phyloP scores from a whole-genome alignment of 768 basidiomycete genomes.

The Psilocybe subaeruginosa region DNA sequence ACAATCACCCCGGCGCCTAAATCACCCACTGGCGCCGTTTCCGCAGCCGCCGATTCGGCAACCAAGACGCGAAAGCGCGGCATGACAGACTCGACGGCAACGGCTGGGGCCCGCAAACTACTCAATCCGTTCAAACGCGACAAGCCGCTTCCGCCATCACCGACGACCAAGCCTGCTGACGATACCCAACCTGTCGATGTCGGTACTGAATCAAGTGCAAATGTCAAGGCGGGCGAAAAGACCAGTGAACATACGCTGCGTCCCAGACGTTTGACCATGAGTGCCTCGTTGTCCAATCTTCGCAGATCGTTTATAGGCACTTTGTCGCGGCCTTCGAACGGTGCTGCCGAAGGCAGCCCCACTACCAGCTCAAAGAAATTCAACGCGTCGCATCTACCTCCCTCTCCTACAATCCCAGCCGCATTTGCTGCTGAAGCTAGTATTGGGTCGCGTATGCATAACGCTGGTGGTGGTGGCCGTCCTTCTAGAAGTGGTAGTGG shows the following conservation, averaged over 20 bases:
- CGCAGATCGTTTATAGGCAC: slow-evolving; percentile 46
- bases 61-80: background rate
- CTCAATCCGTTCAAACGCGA: slow-evolving; percentile 1
- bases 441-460: background rate
- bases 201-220: too few relatives aligned
- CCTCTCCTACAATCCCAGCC: slow-evolving; percentile 34
- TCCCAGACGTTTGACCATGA: background rate
- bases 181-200: background rate
- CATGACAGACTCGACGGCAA: background rate
- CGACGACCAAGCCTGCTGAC: background rate
- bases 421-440: slow-evolving; percentile 6
- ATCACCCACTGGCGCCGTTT: background rate
- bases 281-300: slow-evolving; percentile 39
- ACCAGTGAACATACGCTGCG: background rate
- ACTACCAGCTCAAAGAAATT: slow-evolving; percentile 22
- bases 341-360: slow-evolving; percentile 8
- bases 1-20: background rate
- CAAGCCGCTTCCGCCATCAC: background rate
- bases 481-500: background rate
- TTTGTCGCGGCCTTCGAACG: slow-evolving; percentile 23
- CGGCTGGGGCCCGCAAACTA: background rate
- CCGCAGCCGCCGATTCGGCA: background rate
- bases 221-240: background rate
- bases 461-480: background rate
- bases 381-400: slow-evolving; percentile 38